Evolutionary conservation across 139 green algal species (phyloP).

Genomic region (Gonium pectorale): DNA sequence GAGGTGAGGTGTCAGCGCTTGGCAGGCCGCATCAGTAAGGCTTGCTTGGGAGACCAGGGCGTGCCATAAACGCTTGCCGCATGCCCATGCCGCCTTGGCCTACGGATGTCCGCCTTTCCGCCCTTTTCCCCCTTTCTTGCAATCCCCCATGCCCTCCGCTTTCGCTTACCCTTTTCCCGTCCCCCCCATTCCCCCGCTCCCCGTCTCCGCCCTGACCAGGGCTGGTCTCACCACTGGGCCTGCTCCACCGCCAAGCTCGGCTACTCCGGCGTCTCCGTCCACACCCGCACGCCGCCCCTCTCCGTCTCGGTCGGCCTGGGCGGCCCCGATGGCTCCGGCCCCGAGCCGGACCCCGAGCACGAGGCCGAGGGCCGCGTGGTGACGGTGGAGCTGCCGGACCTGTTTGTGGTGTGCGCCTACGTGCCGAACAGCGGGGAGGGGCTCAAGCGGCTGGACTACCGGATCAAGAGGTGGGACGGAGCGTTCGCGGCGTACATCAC

Average conservation of each 20-base stretch:
- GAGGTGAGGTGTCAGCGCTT: no score
- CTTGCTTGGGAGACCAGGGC: no score
- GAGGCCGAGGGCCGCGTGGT: slow-evolving; percentile 64
- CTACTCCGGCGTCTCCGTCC: slow-evolving; percentile 77
- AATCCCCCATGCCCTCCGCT: no score
- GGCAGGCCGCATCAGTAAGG: no score
- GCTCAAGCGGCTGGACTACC: slow-evolving; percentile 79
- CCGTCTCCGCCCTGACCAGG: neutral
- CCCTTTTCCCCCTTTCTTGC: no score
- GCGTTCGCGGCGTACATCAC: slow-evolving; percentile 46
- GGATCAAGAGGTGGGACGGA: slow-evolving; percentile 53
- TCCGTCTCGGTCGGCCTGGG: slow-evolving; percentile 42
- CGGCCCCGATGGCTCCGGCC: neutral
- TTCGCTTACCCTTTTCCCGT: neutral
- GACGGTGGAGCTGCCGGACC: slow-evolving; percentile 60
- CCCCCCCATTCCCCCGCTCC: neutral
- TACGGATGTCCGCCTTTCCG: no score
- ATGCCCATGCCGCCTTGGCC: no score
- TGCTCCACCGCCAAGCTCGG: slow-evolving; percentile 69
- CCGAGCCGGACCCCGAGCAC: slow-evolving; percentile 54
- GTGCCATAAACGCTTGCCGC: no score
- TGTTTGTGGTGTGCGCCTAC: slow-evolving; percentile 60
- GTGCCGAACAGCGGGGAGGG: slow-evolving; percentile 64
- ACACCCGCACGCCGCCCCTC: slow-evolving; percentile 55
- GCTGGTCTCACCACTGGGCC: slow-evolving; percentile 60